phyloP scores from a whole-genome alignment of 2,329 filamentous ascomycete species.

The Hypoxylon sp. region DNA sequence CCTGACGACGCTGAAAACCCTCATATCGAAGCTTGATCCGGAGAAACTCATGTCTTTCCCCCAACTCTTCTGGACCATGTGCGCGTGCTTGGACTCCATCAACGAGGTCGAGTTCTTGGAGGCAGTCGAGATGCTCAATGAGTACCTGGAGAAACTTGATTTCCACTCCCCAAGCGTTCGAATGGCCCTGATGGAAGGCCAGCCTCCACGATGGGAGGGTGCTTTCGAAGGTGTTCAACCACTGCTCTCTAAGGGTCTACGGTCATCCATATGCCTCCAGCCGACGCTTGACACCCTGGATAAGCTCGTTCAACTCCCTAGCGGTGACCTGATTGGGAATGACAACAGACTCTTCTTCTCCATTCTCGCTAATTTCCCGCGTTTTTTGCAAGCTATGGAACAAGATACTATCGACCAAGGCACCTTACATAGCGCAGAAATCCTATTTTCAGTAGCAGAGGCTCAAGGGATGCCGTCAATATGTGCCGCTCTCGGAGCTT shows the following conservation, averaged over 20 bases:
- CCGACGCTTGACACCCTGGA: slow-evolving; percentile 83
- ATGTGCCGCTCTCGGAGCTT: slow-evolving; percentile 76
- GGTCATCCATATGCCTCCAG: slow-evolving; percentile 85
- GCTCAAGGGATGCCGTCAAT: slow-evolving; percentile 76
- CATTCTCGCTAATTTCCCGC: slow-evolving; percentile 90
- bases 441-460: slow-evolving; percentile 79
- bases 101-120: slow-evolving; percentile 96
- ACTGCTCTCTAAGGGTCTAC: slow-evolving; percentile 89
- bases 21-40: slow-evolving; percentile 86
- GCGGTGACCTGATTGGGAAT: slow-evolving; percentile 83
- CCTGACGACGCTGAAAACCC: slow-evolving; percentile 89
- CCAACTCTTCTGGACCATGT: slow-evolving; percentile 97
- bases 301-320: slow-evolving; percentile 81
- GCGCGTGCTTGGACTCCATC: slow-evolving; percentile 95
- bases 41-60: slow-evolving; percentile 89
- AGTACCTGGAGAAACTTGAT: slow-evolving; percentile 86
- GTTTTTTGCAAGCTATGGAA: slow-evolving; percentile 85
- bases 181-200: slow-evolving; percentile 78
- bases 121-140: slow-evolving; percentile 89
- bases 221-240: slow-evolving; percentile 87
- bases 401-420: slow-evolving; percentile 67
- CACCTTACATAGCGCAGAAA: slow-evolving; percentile 73
- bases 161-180: slow-evolving; percentile 78
- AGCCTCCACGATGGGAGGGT: slow-evolving; percentile 90
- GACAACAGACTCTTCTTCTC: slow-evolving; percentile 86